Percentiles rank a stretch among this genome's conserved stretches.
Conservation (phyloP, 768 basidiomycete species). For the Leccinellum rugosiceps region DNA sequence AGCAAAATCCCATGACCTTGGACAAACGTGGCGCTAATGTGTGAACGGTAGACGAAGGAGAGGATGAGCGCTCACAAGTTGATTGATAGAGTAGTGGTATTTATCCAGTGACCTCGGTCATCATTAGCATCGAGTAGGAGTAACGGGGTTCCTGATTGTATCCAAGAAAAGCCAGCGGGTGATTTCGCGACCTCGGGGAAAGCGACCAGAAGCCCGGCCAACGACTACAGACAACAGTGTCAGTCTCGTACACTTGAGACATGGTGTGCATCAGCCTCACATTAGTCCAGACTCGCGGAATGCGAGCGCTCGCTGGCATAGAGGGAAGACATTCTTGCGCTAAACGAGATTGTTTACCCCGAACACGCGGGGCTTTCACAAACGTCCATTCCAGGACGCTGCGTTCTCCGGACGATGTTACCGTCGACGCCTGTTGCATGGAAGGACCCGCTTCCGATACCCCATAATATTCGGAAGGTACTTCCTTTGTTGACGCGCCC, state of each 20-base stretch:
- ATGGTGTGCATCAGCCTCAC: slow-evolving; percentile 16
- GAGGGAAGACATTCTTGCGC: neutral
- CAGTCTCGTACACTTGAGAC: neutral
- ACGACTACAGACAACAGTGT: slow-evolving; percentile 20
- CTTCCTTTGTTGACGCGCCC: neutral
- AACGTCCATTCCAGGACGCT: slow-evolving; percentile 18
- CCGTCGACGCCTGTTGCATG: neutral
- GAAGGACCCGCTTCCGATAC: neutral
- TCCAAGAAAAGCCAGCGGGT: slow-evolving; percentile 21
- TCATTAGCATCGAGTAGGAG: slow-evolving; percentile 19
- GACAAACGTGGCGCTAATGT: neutral
- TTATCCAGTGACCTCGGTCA: slow-evolving; percentile 16
- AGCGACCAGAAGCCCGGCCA: slow-evolving; percentile 14
- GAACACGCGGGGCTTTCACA: slow-evolving; percentile 2
- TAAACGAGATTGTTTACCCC: neutral
- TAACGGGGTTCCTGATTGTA: slow-evolving; percentile 27
- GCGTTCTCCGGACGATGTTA: neutral
- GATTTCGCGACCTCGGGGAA: slow-evolving; percentile 27
- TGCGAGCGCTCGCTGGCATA: neutral
- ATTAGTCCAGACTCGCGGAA: slow-evolving; percentile 29
- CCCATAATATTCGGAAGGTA: neutral
- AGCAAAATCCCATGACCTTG: slow-evolving; percentile 25
- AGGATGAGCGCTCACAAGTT: slow-evolving; percentile 18
- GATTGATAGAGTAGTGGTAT: slow-evolving; percentile 16
- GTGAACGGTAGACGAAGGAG: neutral